Conservation (phyloP, 208 protist genomes). For the Leishmania major region DNA sequence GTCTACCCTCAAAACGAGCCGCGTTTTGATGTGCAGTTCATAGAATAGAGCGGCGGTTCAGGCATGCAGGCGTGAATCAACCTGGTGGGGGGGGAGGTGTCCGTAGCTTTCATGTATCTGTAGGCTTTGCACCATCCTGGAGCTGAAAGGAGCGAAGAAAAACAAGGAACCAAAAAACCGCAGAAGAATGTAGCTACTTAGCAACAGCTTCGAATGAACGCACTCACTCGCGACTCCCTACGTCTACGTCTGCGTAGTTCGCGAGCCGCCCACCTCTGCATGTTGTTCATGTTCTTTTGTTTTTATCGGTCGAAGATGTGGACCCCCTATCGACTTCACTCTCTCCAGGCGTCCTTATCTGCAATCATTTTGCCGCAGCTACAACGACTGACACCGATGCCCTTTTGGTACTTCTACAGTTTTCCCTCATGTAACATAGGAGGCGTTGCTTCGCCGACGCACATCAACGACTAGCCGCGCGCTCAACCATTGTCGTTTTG, state of each 20-base stretch:
- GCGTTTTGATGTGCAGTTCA: not conserved
- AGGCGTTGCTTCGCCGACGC: not conserved
- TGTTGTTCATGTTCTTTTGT: not conserved
- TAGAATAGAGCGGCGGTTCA: not conserved
- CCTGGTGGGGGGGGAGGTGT: not conserved
- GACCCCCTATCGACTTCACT: not conserved
- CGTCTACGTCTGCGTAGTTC: not conserved
- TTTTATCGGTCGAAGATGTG: not conserved
- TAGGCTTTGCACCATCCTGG: not conserved
- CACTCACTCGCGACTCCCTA: not conserved
- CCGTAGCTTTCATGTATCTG: not conserved
- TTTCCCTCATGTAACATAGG: not conserved
- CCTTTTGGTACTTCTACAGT: not conserved
- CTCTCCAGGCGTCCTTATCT: not conserved
- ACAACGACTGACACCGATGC: not conserved
- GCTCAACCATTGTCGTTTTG: not conserved
- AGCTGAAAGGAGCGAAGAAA: not conserved
- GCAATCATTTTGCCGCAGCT: not conserved
- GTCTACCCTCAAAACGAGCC: not conserved
- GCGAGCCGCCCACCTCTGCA: not conserved
- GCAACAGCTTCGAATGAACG: not conserved
- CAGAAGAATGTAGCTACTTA: not conserved
- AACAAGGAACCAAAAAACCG: not conserved
- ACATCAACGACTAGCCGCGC: not conserved
- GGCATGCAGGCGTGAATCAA: not conserved